phyloP scores from a whole-genome alignment of 164 flowering plant genomes.

The Vitis amurensis region DNA sequence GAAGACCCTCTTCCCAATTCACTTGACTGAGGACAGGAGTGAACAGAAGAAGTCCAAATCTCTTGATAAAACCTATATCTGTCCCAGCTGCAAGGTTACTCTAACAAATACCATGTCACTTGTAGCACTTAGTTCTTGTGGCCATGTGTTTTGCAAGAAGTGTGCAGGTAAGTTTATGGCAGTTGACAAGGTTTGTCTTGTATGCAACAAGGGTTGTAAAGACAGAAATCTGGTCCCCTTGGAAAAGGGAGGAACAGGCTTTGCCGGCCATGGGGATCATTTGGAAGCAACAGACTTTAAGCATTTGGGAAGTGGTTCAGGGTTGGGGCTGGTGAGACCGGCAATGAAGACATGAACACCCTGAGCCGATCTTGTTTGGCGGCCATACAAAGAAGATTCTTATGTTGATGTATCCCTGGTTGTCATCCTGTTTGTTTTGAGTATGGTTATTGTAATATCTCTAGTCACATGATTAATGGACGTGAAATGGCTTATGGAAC shows the following conservation, averaged over 20 bases:
- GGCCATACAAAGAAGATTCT: not conserved
- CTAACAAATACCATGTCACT: slow-evolving; percentile 72
- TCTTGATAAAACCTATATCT: slow-evolving; percentile 47
- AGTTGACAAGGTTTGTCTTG: slow-evolving; percentile 80
- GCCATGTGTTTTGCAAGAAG: slow-evolving; percentile 94
- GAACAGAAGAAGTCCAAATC: slow-evolving; percentile 41
- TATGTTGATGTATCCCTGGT: not conserved
- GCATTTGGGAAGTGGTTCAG: slow-evolving; percentile 93
- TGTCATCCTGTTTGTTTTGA: too few species aligned
- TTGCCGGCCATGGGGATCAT: slow-evolving; percentile 79
- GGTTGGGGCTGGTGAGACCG: slow-evolving; percentile 87
- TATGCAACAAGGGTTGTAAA: slow-evolving; percentile 70
- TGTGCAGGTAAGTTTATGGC: slow-evolving; percentile 78
- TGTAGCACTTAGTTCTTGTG: slow-evolving; percentile 79
- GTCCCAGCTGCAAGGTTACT: slow-evolving; percentile 94
- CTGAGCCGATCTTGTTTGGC: not conserved
- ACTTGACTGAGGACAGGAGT: slow-evolving; percentile 64
- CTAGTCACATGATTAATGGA: too few species aligned
- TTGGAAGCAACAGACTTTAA: slow-evolving; percentile 83
- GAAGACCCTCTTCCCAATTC: slow-evolving; percentile 74
- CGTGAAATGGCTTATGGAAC: too few species aligned
- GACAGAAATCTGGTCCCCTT: slow-evolving; percentile 68
- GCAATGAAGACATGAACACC: slow-evolving; percentile 62
- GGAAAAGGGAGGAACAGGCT: slow-evolving; percentile 91
- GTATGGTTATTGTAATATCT: too few species aligned